Percentiles rank a stretch among this genome's conserved stretches.
These are phyloP conservation scores for Aeschynomene evenia DNA, from an alignment of 306 rosid genomes.

Conservation along the genomic window DNA sequence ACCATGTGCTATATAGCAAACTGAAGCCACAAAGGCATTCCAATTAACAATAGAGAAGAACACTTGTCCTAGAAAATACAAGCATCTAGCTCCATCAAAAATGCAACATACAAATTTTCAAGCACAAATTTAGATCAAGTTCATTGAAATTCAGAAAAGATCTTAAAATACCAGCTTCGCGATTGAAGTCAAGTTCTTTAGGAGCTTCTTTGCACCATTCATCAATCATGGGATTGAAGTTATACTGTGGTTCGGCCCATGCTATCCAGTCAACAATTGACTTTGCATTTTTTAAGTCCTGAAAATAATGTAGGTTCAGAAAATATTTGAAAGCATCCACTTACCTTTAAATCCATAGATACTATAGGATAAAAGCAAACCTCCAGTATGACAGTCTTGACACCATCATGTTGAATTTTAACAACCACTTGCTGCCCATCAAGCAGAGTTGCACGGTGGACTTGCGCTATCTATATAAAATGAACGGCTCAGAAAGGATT, in stretches of 20 bases:
- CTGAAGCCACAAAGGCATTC: slow-evolving; percentile 5
- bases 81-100: slow-evolving; percentile 21
- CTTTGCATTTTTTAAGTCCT: slow-evolving; percentile 97
- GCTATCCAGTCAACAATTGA: slow-evolving; percentile 94
- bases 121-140: slow-evolving; percentile 12
- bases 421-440: slow-evolving; percentile 88
- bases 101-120: slow-evolving; percentile 12
- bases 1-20: slow-evolving; percentile 14
- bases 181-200: slow-evolving; percentile 91
- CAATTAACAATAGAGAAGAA: not conserved
- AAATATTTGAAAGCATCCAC: slow-evolving; percentile 24
- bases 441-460: slow-evolving; percentile 88
- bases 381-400: slow-evolving; percentile 85
- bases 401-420: slow-evolving; percentile 93
- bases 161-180: slow-evolving; percentile 74
- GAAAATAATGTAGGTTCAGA: slow-evolving; percentile 35
- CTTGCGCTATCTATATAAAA: slow-evolving; percentile 91
- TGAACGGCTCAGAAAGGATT: slow-evolving; percentile 23
- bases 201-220: slow-evolving; percentile 99
- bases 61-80: slow-evolving; percentile 3
- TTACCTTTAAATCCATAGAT: slow-evolving; percentile 34
- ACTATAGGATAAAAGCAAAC: slow-evolving; percentile 44
- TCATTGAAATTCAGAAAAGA: slow-evolving; percentile 22
- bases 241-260: slow-evolving; percentile 95
- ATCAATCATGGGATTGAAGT: slow-evolving; percentile 94